Evolutionary conservation across 805 yeast genomes (phyloP), one percentile per base, ranked within the genome.

Genomic region (Saccharomyces cerevisiae): DNA sequence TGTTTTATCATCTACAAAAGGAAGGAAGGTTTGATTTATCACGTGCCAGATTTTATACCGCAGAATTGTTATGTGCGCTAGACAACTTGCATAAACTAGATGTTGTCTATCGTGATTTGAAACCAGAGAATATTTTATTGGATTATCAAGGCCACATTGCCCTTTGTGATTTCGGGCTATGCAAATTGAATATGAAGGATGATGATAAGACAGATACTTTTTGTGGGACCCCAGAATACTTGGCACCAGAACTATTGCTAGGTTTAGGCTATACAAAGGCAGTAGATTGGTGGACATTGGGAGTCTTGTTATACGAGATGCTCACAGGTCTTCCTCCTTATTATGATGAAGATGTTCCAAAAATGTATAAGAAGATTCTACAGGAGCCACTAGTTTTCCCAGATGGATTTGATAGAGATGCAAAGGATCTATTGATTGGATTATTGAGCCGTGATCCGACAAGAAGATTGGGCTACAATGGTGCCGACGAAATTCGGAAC

Each of bases 241-340:
- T 94, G 61, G 97, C 98, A 0, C 99, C 99, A 0, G 99, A 94
- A 71, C 76, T 94, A 61, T 75, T 94, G 50, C 75, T 90, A 62
- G 94, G 95, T 50, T 90, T 88, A 68, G 98, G 98, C 1, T 94
- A 94, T 71, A 90, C 98, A 2, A 84, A 96, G 69, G 86, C 87
- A 9, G 98, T 94, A 24, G 99, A 94, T 71, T 94, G 97, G 92
- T 94, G 99, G 99, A 94, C 99, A 1, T 76, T 94, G 62, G 99
- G 99, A 46, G 91, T 92, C 17, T 76, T 94, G 52, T 75, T 94
- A 48, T 94, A 89, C 69, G 99, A 92, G 67, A 94, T 94, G 99
- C 76, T 94, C 57, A 90, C 97, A 1, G 97, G 98, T 0, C 78
- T 94, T 61, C 99, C 99, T 4, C 99, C 99, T 43, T 94, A 89